phyloP scores from a whole-genome alignment of 768 basidiomycete species.

The Daedaleopsis sinensis region DNA sequence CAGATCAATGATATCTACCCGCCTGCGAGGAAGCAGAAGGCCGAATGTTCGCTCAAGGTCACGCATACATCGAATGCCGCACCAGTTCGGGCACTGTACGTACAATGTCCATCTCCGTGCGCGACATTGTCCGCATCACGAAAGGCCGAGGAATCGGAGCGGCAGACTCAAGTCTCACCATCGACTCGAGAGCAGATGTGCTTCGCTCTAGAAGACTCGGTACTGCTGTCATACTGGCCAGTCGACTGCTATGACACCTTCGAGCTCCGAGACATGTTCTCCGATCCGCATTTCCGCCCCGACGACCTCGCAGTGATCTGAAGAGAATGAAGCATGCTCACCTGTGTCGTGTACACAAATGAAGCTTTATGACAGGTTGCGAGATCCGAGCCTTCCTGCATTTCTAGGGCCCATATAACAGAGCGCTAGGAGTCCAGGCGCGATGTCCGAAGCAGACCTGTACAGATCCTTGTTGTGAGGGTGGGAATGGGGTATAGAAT shows the following conservation, averaged over 20 bases:
- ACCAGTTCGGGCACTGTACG: not conserved
- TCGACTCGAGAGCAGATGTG: no score
- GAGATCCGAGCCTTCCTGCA: not conserved
- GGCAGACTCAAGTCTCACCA: not conserved
- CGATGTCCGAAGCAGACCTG: not conserved
- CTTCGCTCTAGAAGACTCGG: no score
- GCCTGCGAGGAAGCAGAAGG: no score
- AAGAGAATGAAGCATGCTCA: no score
- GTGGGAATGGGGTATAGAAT: not conserved
- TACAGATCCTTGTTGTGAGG: not conserved
- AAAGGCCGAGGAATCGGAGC: no score
- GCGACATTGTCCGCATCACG: no score
- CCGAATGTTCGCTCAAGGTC: no score
- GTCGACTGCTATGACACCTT: no score
- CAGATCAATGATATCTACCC: no score
- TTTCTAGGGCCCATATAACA: not conserved
- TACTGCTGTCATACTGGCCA: no score
- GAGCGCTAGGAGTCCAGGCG: conserved; percentile 5
- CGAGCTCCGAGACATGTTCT: not conserved
- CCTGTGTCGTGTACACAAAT: not conserved
- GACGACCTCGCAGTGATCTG: not conserved
- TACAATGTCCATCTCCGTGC: not conserved
- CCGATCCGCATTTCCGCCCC: not conserved
- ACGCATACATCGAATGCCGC: not conserved
- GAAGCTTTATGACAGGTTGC: not conserved